A percentile compares a stretch with the other conserved stretches of the same genome.
phyloP scores from a whole-genome alignment of 495 filamentous ascomycete species.

The Usnea hakonensis region DNA sequence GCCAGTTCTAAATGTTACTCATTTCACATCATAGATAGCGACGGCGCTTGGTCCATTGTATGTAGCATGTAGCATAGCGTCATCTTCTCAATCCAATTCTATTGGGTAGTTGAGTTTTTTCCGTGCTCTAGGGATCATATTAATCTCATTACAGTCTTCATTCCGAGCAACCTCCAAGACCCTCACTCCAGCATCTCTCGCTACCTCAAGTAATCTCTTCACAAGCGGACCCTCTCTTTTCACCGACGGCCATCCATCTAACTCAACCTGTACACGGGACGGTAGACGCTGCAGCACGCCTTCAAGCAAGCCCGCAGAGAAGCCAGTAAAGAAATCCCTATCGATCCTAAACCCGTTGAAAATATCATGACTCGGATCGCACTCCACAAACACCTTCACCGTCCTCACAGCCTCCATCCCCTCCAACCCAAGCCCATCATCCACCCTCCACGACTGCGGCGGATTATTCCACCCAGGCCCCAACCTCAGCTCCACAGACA shows the following conservation, averaged over 20 bases:
- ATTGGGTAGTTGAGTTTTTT: not conserved
- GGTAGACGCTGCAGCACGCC: slow-evolving; percentile 55
- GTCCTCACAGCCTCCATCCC: slow-evolving; percentile 54
- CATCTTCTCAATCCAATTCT: not conserved
- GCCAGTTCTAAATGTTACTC: slow-evolving; percentile 7
- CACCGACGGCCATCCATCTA: slow-evolving; percentile 68
- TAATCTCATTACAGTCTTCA: slow-evolving; percentile 49
- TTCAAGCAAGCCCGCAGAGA: slow-evolving; percentile 52
- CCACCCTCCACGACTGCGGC: slow-evolving; percentile 65
- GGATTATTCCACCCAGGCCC: slow-evolving; percentile 76
- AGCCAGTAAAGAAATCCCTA: slow-evolving; percentile 67
- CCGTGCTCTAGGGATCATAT: not conserved
- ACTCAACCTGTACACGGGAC: slow-evolving; percentile 54
- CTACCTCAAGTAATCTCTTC: slow-evolving; percentile 53
- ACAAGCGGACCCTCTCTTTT: slow-evolving; percentile 63
- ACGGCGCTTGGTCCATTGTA: slow-evolving; percentile 12
- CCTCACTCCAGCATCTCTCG: slow-evolving; percentile 40
- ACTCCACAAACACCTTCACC: slow-evolving; percentile 70
- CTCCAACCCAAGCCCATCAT: slow-evolving; percentile 53
- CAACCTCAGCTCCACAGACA: slow-evolving; percentile 65
- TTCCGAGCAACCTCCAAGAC: slow-evolving; percentile 58
- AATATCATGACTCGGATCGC: slow-evolving; percentile 63
- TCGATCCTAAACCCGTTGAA: slow-evolving; percentile 66
- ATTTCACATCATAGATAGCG: slow-evolving; percentile 19
- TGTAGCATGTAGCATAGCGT: not conserved